Percentiles rank a stretch among this genome's conserved stretches.
Conservation (phyloP, 306 rosid species). For the Cucurbita pepo region DNA sequence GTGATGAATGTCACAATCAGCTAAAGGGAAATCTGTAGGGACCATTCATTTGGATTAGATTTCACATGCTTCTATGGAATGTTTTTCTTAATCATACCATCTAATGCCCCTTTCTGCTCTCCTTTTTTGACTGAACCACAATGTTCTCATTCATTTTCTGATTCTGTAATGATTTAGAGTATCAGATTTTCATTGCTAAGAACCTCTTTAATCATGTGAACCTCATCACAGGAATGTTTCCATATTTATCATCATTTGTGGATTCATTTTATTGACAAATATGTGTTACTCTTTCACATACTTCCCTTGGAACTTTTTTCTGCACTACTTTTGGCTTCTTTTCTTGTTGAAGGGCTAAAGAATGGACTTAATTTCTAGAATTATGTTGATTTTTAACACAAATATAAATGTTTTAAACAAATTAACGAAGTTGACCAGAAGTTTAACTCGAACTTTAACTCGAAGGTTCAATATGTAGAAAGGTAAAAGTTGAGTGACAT, state of each 20-base stretch:
- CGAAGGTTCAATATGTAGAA: background rate
- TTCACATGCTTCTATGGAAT: slow-evolving; percentile 17
- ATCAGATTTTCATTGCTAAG: background rate
- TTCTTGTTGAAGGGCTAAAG: slow-evolving; percentile 1
- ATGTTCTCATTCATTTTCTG: background rate
- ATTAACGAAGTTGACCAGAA: background rate
- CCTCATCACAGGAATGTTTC: background rate
- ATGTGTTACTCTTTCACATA: background rate
- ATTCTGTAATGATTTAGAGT: slow-evolving; percentile 4
- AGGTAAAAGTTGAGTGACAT: background rate
- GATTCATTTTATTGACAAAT: background rate
- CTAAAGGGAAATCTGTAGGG: slow-evolving; percentile 17
- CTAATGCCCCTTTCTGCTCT: slow-evolving; percentile 13
- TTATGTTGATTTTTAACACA: background rate
- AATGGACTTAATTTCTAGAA: background rate
- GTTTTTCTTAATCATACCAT: slow-evolving; percentile 9
- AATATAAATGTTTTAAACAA: background rate
- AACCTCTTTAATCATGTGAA: slow-evolving; percentile 4
- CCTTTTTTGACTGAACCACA: slow-evolving; percentile 8
- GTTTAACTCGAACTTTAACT: background rate
- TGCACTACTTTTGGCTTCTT: background rate
- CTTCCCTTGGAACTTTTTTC: background rate
- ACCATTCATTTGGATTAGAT: slow-evolving; percentile 17
- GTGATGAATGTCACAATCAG: slow-evolving; percentile 13
- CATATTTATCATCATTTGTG: background rate